Percentiles rank a stretch among this genome's conserved stretches.
These are phyloP conservation scores for Phytophthora brassicae DNA, from an alignment of 352 stramenopile genomes.

Conservation along the genomic window DNA sequence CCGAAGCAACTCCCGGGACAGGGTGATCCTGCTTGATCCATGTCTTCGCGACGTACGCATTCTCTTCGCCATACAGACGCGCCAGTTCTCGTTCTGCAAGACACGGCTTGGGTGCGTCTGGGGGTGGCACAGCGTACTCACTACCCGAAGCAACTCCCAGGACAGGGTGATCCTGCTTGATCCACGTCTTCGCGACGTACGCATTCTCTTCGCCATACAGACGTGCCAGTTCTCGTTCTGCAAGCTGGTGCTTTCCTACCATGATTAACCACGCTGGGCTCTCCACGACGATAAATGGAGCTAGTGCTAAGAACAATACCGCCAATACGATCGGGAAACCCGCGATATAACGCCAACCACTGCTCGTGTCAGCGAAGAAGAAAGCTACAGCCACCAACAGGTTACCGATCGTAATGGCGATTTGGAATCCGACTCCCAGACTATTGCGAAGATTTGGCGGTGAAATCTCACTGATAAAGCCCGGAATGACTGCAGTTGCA, in stretches of 20 bases:
- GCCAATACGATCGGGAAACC: slow-evolving; percentile 36
- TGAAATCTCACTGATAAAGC: slow-evolving; percentile 37
- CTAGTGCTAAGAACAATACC: slow-evolving; percentile 24
- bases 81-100: slow-evolving; percentile 24
- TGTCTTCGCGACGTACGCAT: slow-evolving; percentile 5
- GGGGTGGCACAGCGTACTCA: not conserved
- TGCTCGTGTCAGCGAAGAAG: slow-evolving; percentile 32
- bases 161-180: not conserved
- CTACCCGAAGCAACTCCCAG: not conserved
- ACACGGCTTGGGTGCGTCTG: too few relatives aligned
- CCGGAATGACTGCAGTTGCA: slow-evolving; percentile 27
- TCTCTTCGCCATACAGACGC: slow-evolving; percentile 30
- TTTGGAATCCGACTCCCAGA: slow-evolving; percentile 32
- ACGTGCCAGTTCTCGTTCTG: slow-evolving; percentile 23
- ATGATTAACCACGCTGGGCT: slow-evolving; percentile 27
- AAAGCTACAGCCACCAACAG: slow-evolving; percentile 28
- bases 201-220: slow-evolving; percentile 35
- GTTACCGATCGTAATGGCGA: slow-evolving; percentile 30
- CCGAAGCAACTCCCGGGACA: not conserved
- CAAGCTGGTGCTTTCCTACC: slow-evolving; percentile 18
- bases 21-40: not conserved
- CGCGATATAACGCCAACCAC: slow-evolving; percentile 33
- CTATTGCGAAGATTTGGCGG: slow-evolving; percentile 32
- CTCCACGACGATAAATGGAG: slow-evolving; percentile 23
- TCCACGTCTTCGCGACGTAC: not conserved